These are phyloP conservation scores for Phytophthora capsici DNA, from an alignment of 352 stramenopile species.

Conservation along the genomic window DNA sequence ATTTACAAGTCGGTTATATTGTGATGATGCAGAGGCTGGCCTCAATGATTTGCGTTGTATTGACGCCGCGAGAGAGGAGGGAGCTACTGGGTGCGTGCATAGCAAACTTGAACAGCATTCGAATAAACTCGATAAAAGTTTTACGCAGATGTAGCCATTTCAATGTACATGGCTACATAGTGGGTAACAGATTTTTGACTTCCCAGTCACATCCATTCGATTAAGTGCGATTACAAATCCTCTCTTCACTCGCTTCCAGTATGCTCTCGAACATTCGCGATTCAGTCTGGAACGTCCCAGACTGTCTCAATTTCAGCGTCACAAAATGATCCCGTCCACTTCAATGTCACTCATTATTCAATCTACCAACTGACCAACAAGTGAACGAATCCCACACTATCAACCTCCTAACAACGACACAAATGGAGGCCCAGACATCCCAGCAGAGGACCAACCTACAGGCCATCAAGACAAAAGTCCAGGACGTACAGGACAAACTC, in stretches of 20 bases:
- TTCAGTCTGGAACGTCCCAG: constrained; percentile 17
- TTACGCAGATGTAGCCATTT: too few relatives aligned
- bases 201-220: not conserved
- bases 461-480: constrained; percentile 48
- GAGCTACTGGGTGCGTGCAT: too few relatives aligned
- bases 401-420: not conserved
- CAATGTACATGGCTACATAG: too few relatives aligned
- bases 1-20: not conserved
- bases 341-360: constrained; percentile 39
- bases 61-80: not conserved
- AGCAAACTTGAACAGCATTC: too few relatives aligned
- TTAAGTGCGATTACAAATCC: constrained; percentile 6
- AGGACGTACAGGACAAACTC: constrained; percentile 52
- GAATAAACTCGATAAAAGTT: too few relatives aligned
- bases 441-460: constrained; percentile 51
- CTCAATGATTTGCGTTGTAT: not conserved
- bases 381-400: constrained; percentile 5
- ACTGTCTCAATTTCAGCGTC: constrained; percentile 9
- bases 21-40: not conserved
- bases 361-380: constrained; percentile 33
- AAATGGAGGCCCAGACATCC: constrained; percentile 38
- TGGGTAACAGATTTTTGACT: too few relatives aligned
- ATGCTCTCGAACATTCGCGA: constrained; percentile 35
- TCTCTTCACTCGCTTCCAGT: constrained; percentile 10
- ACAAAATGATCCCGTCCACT: constrained; percentile 9